phyloP scores from a whole-genome alignment of 2,329 filamentous ascomycete species.

The Leptoxyphium fumago region DNA sequence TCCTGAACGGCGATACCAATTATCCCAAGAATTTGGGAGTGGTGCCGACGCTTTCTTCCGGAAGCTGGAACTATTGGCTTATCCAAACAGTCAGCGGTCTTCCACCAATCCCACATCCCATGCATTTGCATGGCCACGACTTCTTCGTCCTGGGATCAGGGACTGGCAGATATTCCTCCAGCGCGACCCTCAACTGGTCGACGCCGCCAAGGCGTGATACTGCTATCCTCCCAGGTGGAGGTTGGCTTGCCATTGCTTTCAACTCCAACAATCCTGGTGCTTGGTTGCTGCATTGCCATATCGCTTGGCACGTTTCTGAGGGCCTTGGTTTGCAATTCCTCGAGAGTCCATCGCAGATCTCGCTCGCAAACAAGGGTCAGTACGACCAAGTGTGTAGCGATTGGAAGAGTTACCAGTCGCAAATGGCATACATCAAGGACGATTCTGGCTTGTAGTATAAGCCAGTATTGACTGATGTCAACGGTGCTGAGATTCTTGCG shows the following conservation, averaged over 20 bases:
- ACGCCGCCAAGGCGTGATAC: constrained; percentile 36
- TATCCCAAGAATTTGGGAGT: constrained; percentile 27
- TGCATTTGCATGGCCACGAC: constrained; percentile 23
- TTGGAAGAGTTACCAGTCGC: constrained; percentile 10
- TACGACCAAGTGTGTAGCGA: constrained; percentile 11
- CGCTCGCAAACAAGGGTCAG: constrained; percentile 2
- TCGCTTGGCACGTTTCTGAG: constrained; percentile 15
- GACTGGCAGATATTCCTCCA: constrained; percentile 11
- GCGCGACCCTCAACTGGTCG: constrained; percentile 18
- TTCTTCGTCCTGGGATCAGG: constrained; percentile 19
- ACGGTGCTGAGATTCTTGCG: too few relatives aligned
- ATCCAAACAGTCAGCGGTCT: constrained; percentile 27
- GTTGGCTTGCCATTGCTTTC: constrained; percentile 35
- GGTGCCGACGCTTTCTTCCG: constrained; percentile 23
- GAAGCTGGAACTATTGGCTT: constrained; percentile 33
- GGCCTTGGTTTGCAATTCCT: constrained; percentile 16
- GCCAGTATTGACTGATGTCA: not conserved
- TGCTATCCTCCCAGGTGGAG: constrained; percentile 28
- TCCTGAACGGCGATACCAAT: constrained; percentile 26
- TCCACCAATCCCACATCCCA: constrained; percentile 23
- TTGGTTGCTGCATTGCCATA: constrained; percentile 31
- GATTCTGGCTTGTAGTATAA: constrained; percentile 12
- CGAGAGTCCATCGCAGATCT: constrained; percentile 10
- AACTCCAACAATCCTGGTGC: constrained; percentile 38
- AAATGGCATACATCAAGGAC: constrained; percentile 10